phyloP scores from a whole-genome alignment of 2,329 filamentous ascomycete genomes.

The Clonostachys rosea region DNA sequence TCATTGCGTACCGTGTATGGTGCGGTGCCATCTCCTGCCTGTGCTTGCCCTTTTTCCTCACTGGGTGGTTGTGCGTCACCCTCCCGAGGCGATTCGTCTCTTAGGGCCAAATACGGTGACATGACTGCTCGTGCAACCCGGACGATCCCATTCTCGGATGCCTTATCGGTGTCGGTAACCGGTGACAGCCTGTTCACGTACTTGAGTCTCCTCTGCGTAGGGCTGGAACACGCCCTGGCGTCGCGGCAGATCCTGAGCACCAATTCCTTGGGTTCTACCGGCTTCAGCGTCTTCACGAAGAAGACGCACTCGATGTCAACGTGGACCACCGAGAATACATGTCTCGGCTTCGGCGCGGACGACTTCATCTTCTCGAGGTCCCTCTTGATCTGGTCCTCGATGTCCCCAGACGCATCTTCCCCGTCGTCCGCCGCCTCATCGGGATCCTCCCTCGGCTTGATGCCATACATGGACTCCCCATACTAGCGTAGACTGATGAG shows the following conservation, averaged over 20 bases:
- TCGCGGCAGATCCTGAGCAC: slow-evolving; percentile 52
- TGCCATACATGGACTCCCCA: slow-evolving; percentile 55
- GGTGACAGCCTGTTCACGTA: slow-evolving; percentile 58
- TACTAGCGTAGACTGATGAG: slow-evolving; percentile 40
- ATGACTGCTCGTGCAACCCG: slow-evolving; percentile 56
- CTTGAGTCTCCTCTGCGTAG: slow-evolving; percentile 38
- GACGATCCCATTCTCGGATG: slow-evolving; percentile 63
- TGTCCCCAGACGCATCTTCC: slow-evolving; percentile 47
- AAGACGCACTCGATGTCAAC: slow-evolving; percentile 58
- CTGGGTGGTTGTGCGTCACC: slow-evolving; percentile 2
- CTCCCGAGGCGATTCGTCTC: background rate
- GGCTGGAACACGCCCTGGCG: slow-evolving; percentile 34
- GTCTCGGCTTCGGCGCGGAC: slow-evolving; percentile 30
- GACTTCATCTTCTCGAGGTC: slow-evolving; percentile 63
- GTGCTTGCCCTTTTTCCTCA: slow-evolving; percentile 21
- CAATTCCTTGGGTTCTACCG: slow-evolving; percentile 51
- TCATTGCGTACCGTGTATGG: background rate
- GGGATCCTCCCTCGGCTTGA: slow-evolving; percentile 21
- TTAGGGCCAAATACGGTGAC: background rate
- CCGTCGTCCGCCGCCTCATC: slow-evolving; percentile 18
- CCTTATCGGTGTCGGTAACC: slow-evolving; percentile 51
- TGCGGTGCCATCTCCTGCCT: background rate
- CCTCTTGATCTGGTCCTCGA: slow-evolving; percentile 67
- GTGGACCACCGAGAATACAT: slow-evolving; percentile 46
- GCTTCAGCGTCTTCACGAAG: slow-evolving; percentile 52